Evolutionary conservation across 106 monocot species (phyloP).

Genomic region (Phalaenopsis equestris): DNA sequence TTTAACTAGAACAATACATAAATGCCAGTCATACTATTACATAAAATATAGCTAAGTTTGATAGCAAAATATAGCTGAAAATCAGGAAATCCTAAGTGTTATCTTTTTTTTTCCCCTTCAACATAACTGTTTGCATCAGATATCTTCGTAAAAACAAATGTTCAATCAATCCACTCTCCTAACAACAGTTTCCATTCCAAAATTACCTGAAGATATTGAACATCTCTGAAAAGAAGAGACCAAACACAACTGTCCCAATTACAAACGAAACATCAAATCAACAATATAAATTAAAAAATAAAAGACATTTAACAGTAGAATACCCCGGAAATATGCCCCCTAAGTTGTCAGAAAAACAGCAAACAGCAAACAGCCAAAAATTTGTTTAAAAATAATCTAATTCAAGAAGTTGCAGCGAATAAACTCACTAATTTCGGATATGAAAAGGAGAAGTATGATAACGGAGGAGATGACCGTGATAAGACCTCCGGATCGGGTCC

Average conservation of each 20-base stretch:
- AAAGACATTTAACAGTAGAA: neutral
- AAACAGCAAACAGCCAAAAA: neutral
- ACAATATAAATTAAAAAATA: neutral
- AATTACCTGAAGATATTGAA: neutral
- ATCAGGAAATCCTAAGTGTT: no score
- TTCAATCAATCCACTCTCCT: no score
- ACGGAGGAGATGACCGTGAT: slow-evolving; percentile 18
- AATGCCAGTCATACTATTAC: no score
- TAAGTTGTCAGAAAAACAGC: neutral
- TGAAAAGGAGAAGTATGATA: slow-evolving; percentile 17
- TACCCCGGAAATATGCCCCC: neutral
- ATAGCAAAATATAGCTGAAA: no score
- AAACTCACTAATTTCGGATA: slow-evolving; percentile 23
- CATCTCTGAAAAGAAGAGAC: no score
- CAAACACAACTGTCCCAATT: neutral
- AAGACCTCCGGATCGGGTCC: slow-evolving; percentile 23
- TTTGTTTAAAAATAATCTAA: neutral
- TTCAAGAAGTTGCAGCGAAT: neutral
- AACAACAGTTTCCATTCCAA: neutral
- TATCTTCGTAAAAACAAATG: neutral
- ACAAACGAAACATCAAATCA: neutral
- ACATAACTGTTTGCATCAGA: neutral
- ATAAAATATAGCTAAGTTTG: no score
- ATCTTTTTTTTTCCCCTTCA: neutral
- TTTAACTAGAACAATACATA: no score